These are phyloP conservation scores for Fusarium camptoceras DNA, from an alignment of 2,329 filamentous ascomycete genomes.

Conservation along the genomic window DNA sequence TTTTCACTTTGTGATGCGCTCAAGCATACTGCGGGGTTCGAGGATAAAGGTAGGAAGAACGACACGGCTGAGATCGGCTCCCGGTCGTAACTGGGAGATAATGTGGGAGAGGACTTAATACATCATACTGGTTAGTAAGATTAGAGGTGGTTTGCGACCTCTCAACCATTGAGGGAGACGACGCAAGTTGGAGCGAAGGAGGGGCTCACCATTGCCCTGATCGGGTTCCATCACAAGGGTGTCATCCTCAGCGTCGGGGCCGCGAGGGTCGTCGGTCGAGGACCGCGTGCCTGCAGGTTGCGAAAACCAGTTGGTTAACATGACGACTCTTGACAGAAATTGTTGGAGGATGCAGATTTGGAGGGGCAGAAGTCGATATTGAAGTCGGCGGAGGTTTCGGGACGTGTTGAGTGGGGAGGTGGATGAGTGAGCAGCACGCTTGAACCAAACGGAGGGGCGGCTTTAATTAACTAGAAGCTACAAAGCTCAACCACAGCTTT, in stretches of 20 bases:
- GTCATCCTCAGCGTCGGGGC: constrained; percentile 68
- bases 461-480: constrained; percentile 31
- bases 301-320: constrained; percentile 59
- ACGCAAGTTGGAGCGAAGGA: constrained; percentile 14
- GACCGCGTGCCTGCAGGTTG: constrained; percentile 61
- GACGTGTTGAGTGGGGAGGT: constrained; percentile 42
- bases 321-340: constrained; percentile 42
- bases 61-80: constrained; percentile 93
- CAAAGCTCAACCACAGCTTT: constrained; percentile 21
- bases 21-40: constrained; percentile 96
- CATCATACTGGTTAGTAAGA: constrained; percentile 31
- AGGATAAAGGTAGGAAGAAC: constrained; percentile 97
- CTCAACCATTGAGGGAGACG: constrained; percentile 17
- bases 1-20: constrained; percentile 93
- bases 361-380: constrained; percentile 27
- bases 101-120: constrained; percentile 89
- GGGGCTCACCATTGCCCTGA: constrained; percentile 83
- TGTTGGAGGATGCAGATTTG: constrained; percentile 34
- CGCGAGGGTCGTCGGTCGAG: constrained; percentile 66
- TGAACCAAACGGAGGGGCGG: constrained; percentile 37
- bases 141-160: constrained; percentile 12
- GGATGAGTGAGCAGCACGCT: constrained; percentile 36
- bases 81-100: constrained; percentile 95
- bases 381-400: constrained; percentile 41
- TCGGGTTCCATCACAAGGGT: constrained; percentile 88